phyloP scores from a whole-genome alignment of 345 rosid genomes.

The Populus tremula region DNA sequence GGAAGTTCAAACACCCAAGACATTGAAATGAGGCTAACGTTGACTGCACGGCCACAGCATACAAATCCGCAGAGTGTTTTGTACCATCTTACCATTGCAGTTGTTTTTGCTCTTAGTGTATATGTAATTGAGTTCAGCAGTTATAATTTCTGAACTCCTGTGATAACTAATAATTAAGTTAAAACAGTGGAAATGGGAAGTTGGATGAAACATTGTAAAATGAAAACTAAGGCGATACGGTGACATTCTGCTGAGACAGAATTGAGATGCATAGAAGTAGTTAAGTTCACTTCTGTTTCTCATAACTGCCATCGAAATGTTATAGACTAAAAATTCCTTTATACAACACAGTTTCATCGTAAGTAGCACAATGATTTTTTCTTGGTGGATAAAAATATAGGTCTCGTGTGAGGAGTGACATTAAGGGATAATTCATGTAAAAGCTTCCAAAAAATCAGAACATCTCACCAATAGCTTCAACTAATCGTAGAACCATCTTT shows the following conservation, averaged over 20 bases:
- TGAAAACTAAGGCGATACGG: not conserved
- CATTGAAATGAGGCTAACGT: not conserved
- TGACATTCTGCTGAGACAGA: not conserved
- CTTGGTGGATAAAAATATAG: not conserved
- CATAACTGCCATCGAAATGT: not conserved
- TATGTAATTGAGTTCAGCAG: too few relatives aligned
- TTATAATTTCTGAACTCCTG: not conserved
- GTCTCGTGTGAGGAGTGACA: too few relatives aligned
- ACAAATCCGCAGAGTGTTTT: not conserved
- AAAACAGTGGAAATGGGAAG: not conserved
- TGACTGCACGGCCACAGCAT: not conserved
- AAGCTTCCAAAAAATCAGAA: not conserved
- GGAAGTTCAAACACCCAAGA: not conserved
- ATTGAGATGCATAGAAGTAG: too few relatives aligned
- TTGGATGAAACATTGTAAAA: not conserved
- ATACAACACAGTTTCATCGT: too few relatives aligned
- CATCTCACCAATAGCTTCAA: constrained; percentile 83
- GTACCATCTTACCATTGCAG: not conserved
- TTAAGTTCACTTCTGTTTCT: too few relatives aligned
- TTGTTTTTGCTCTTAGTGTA: too few relatives aligned
- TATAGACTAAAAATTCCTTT: not conserved
- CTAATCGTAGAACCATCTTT: constrained; percentile 79
- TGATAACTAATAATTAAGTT: not conserved
- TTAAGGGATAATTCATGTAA: not conserved
- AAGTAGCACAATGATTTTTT: too few relatives aligned